Percentiles rank a stretch among this genome's conserved stretches.
Conservation (phyloP, 192 early-diverging fungal species). For the Tieghemiomyces parasiticus region DNA sequence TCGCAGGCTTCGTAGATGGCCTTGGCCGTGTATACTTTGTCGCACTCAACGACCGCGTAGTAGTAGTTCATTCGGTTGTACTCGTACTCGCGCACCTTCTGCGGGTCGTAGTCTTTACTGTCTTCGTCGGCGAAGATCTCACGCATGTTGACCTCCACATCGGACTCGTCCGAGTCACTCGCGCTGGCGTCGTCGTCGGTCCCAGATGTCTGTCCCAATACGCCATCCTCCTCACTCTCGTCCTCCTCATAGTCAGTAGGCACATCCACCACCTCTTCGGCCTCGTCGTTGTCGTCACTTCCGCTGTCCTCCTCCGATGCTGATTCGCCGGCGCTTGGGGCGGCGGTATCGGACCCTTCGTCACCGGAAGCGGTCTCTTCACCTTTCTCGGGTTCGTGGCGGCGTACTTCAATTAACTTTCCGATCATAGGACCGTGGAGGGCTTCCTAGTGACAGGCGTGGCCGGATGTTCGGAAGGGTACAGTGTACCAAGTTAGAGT, state of each 20-base stretch:
- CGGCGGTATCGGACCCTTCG: no score
- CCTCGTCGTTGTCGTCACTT: slow-evolving; percentile 22
- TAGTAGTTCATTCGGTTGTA: slow-evolving; percentile 79
- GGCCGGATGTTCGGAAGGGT: no score
- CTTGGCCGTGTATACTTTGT: slow-evolving; percentile 64
- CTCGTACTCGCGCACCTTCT: slow-evolving; percentile 79
- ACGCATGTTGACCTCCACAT: background rate
- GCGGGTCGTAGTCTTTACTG: slow-evolving; percentile 67
- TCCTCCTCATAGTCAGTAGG: slow-evolving; percentile 26
- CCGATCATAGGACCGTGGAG: no score
- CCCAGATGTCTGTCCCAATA: slow-evolving; percentile 25
- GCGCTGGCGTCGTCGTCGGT: slow-evolving; percentile 30
- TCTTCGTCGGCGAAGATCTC: slow-evolving; percentile 30
- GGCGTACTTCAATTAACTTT: no score
- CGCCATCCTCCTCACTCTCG: slow-evolving; percentile 27
- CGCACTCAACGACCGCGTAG: slow-evolving; percentile 91
- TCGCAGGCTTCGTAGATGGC: slow-evolving; percentile 73
- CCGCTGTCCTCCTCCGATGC: slow-evolving; percentile 14
- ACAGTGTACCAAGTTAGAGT: no score
- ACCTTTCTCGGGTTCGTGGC: no score
- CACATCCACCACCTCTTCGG: slow-evolving; percentile 17
- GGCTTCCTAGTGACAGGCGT: no score
- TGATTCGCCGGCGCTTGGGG: no score
- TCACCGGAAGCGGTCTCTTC: no score
- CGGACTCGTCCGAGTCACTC: background rate